These are phyloP conservation scores for Pseudonitzschia pungens DNA, from an alignment of 108 stramenopile species.

Conservation along the genomic window DNA sequence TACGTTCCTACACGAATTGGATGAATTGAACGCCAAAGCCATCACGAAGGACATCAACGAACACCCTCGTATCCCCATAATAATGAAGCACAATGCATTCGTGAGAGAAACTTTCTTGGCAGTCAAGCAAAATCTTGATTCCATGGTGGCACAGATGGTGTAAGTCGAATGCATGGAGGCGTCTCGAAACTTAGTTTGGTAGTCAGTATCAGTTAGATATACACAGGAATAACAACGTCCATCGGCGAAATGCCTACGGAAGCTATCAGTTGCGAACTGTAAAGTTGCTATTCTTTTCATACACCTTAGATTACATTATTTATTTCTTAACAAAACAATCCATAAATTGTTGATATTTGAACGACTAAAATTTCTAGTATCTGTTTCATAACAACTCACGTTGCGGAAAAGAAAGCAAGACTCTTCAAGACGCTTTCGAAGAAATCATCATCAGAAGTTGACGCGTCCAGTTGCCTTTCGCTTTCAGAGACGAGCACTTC, in stretches of 20 bases:
- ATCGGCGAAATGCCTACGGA: not conserved
- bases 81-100: constrained; percentile 60
- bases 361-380: not conserved
- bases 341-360: not conserved
- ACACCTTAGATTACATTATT: not conserved
- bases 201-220: too few relatives aligned
- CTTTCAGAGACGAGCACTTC: too few relatives aligned
- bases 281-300: not conserved
- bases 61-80: constrained; percentile 48
- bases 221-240: too few relatives aligned
- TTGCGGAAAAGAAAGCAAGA: too few relatives aligned
- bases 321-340: not conserved
- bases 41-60: constrained; percentile 39
- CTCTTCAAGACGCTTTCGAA: too few relatives aligned
- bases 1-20: constrained; percentile 45
- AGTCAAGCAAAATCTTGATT: constrained; percentile 44
- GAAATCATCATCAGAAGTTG: too few relatives aligned
- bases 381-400: too few relatives aligned
- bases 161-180: not conserved
- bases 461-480: too few relatives aligned
- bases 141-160: constrained; percentile 2
- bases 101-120: constrained; percentile 57
- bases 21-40: constrained; percentile 41
- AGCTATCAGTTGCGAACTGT: not conserved
- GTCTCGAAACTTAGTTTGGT: not conserved